These are phyloP conservation scores for Suhomyces bokatorum DNA, from an alignment of 1,139 yeast species.

Conservation along the genomic window DNA sequence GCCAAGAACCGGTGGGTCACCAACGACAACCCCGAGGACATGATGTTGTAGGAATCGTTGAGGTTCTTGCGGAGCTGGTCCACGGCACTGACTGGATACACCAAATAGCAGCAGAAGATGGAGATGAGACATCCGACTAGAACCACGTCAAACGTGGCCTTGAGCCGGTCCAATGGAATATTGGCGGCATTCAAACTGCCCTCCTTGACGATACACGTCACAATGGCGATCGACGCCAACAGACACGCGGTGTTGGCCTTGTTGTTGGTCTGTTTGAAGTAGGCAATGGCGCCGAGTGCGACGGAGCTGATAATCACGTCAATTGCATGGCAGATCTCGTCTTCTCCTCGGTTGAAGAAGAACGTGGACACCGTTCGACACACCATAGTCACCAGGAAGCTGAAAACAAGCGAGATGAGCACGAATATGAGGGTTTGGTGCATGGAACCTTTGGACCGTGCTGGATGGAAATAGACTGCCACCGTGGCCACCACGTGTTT, in stretches of 20 bases:
- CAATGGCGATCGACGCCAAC: slow-evolving; percentile 69
- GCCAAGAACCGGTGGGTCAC: slow-evolving; percentile 56
- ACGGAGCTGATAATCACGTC: slow-evolving; percentile 56
- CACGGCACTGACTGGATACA: slow-evolving; percentile 68
- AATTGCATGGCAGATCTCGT: slow-evolving; percentile 53
- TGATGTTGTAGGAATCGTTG: slow-evolving; percentile 53
- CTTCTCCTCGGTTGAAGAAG: slow-evolving; percentile 48
- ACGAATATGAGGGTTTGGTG: slow-evolving; percentile 70
- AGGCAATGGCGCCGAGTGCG: slow-evolving; percentile 67
- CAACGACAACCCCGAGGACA: slow-evolving; percentile 53
- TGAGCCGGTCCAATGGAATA: slow-evolving; percentile 58
- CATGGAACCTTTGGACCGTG: slow-evolving; percentile 80
- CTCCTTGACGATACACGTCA: slow-evolving; percentile 75
- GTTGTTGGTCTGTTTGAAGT: slow-evolving; percentile 64
- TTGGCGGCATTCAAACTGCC: slow-evolving; percentile 64
- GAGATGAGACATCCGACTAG: slow-evolving; percentile 62
- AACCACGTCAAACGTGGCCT: slow-evolving; percentile 60
- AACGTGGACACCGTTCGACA: slow-evolving; percentile 56
- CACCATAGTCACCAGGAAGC: slow-evolving; percentile 54
- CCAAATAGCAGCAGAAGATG: slow-evolving; percentile 54
- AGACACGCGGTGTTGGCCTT: slow-evolving; percentile 80
- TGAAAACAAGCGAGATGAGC: slow-evolving; percentile 52
- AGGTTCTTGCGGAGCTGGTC: slow-evolving; percentile 45
- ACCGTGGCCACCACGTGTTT: slow-evolving; percentile 83
- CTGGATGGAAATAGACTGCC: slow-evolving; percentile 83